Evolutionary conservation across 2,329 filamentous ascomycete species (phyloP), one percentile per base, ranked within the genome.

Genomic region (Diaporthe sp.): DNA sequence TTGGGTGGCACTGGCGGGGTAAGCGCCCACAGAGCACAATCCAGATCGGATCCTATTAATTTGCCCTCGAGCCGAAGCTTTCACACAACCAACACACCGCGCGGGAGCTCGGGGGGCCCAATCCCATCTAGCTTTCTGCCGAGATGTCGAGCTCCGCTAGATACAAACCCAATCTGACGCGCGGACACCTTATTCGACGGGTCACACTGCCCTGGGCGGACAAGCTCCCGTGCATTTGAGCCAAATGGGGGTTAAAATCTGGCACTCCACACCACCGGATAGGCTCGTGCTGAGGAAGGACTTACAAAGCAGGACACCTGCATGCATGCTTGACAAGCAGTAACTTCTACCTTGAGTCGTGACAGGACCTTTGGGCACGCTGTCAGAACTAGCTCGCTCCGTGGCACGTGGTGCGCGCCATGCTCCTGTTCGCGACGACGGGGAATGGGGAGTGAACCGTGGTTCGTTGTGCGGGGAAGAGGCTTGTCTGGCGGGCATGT

Each of bases 391-490:
- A 51, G 44, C 31, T 17, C 2, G 7, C n/a, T 19, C 13, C 25
- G 25, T n/a, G 19, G 22, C 62, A 68, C 62, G 62, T 68, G 62
- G 62, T 68, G 34, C 8, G 34, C 49, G 65, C 65, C 46, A 68
- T 22, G 22, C n/a, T 67, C 12, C 25, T 28, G 42, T 65, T 22
- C 28, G 42, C 17, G 25, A 39, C 37, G 37, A 39, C 12, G 37
- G 37, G 37, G 37, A 39, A n/a, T 34, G 42, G 42, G 28, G 10
- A 19, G 4, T 53, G 62, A 68, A 68, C 46, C 22, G 44, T 68
- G 31, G 62, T 39, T 68, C 44, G 46, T 19, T 25, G 46, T 68
- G 65, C 65, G 65, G 65, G 65, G 65, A 68, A 68, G 65, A 68
- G 13, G 44, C 46, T 39, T 39, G 46, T n/a, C 25, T 17, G 42